These are phyloP conservation scores for Solanum etuberosum DNA, from an alignment of 257 asterid species.

Conservation along the genomic window DNA sequence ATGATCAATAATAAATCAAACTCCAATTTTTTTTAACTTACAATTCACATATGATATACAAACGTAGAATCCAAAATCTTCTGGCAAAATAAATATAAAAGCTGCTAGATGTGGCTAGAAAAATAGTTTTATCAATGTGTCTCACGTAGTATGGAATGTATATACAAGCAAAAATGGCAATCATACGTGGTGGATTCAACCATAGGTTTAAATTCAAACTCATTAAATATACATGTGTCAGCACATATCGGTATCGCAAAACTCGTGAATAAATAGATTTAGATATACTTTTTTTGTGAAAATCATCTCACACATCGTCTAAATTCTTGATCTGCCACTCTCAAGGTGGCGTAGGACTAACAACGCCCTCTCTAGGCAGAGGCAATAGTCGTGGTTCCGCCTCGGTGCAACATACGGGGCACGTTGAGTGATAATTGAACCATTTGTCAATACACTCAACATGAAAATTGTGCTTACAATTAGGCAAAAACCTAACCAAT, in stretches of 20 bases:
- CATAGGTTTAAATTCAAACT: not conserved
- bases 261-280: not conserved
- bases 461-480: slow-evolving; percentile 73
- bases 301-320: not conserved
- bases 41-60: not conserved
- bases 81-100: not conserved
- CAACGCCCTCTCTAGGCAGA: slow-evolving; percentile 50
- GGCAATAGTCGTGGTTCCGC: slow-evolving; percentile 42
- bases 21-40: not conserved
- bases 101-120: not conserved
- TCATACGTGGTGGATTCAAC: not conserved
- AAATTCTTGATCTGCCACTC: slow-evolving; percentile 2
- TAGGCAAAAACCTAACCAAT: slow-evolving; percentile 40
- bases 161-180: not conserved
- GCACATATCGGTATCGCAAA: not conserved
- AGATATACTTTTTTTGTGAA: not conserved
- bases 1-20: not conserved
- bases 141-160: not conserved
- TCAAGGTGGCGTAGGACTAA: slow-evolving; percentile 23
- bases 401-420: slow-evolving; percentile 76
- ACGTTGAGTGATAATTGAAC: slow-evolving; percentile 50
- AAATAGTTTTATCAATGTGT: not conserved
- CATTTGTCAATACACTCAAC: slow-evolving; percentile 64
- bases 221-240: not conserved
- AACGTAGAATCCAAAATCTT: not conserved